Percentiles rank a stretch among this genome's conserved stretches.
These are phyloP conservation scores for Podospora pseudopauciseta DNA, from an alignment of 495 filamentous ascomycete species.

Conservation along the genomic window DNA sequence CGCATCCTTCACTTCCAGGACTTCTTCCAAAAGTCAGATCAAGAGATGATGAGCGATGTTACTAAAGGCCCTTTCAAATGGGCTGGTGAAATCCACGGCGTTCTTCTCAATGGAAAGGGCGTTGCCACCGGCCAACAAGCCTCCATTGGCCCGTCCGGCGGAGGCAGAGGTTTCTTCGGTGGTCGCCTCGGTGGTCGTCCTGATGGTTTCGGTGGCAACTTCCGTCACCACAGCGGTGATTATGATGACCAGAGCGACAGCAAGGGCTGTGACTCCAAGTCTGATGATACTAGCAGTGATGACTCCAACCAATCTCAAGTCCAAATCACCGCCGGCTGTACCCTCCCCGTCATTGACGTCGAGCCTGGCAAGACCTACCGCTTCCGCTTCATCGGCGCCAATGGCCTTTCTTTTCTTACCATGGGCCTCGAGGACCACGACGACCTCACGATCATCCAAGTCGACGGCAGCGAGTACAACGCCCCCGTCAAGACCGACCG, in stretches of 20 bases:
- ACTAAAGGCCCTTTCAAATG: constrained; percentile 36
- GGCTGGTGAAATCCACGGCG: constrained; percentile 47
- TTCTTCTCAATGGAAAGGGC: constrained; percentile 51
- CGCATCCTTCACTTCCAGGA: constrained; percentile 52
- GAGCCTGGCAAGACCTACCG: constrained; percentile 57
- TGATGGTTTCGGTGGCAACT: background rate
- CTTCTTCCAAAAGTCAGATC: constrained; percentile 45
- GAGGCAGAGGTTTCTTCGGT: constrained; percentile 28
- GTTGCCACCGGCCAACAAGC: constrained; percentile 29
- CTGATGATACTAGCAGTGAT: background rate
- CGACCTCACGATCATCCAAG: constrained; percentile 50
- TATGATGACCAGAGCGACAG: background rate
- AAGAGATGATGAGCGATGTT: constrained; percentile 42
- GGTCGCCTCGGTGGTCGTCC: constrained; percentile 11
- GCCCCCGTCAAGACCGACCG: constrained; percentile 43
- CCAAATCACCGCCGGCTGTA: constrained; percentile 40
- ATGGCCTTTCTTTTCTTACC: constrained; percentile 48
- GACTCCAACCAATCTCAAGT: background rate
- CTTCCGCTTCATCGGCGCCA: constrained; percentile 52
- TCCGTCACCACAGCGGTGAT: background rate
- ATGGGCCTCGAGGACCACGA: constrained; percentile 52
- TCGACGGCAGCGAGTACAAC: constrained; percentile 56
- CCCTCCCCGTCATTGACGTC: constrained; percentile 49
- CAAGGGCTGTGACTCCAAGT: background rate
- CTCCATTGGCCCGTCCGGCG: constrained; percentile 24